A percentile compares a stretch with the other conserved stretches of the same genome.
Evolutionary conservation across 2,329 filamentous ascomycete genomes (phyloP).

Genomic region (Dactylellina haptotyla): DNA sequence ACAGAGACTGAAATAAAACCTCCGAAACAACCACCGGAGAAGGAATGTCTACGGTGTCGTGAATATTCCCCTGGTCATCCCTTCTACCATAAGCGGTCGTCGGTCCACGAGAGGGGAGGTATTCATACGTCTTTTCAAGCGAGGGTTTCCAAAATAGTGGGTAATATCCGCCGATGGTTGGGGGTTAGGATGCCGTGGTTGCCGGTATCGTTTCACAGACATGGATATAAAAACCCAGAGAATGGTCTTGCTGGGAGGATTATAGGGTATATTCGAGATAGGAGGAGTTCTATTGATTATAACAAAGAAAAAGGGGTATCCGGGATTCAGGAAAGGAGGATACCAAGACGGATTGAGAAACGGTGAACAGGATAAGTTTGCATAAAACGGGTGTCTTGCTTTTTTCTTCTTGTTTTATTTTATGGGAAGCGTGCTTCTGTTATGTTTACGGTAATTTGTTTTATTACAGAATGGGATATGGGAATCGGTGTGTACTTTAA

Average conservation of each 20-base stretch:
- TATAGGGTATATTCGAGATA: too few relatives aligned
- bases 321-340: neutral
- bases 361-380: neutral
- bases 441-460: neutral
- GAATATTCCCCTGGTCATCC: neutral
- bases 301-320: neutral
- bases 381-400: neutral
- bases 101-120: neutral
- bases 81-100: constrained; percentile 13
- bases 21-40: too few relatives aligned
- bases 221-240: too few relatives aligned
- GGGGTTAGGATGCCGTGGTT: too few relatives aligned
- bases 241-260: too few relatives aligned
- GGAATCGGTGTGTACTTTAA: neutral
- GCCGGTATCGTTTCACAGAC: too few relatives aligned
- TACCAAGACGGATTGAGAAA: neutral
- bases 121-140: too few relatives aligned
- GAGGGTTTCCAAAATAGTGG: too few relatives aligned
- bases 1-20: neutral
- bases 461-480: neutral
- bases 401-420: neutral
- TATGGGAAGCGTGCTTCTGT: neutral
- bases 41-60: neutral
- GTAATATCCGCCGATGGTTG: too few relatives aligned
- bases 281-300: too few relatives aligned